Evolutionary conservation across 176 grass and related monocot genomes (phyloP).

Genomic region (Secale cereale): DNA sequence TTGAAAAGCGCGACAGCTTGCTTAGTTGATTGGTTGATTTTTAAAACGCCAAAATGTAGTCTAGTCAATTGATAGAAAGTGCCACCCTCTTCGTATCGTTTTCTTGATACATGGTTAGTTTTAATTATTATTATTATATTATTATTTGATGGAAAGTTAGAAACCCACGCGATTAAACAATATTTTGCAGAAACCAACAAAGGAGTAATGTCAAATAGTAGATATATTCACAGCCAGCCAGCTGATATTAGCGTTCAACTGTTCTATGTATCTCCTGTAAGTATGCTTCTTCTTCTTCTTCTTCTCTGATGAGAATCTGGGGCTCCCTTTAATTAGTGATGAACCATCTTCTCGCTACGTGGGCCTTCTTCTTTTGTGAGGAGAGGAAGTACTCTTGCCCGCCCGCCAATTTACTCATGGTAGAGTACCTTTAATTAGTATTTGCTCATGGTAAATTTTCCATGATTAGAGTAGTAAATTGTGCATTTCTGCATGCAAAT

Average conservation of each 20-base stretch:
- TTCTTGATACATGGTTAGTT: not conserved
- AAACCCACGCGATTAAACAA: not conserved
- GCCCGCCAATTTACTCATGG: no score
- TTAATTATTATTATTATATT: not conserved
- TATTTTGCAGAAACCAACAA: not conserved
- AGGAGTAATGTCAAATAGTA: not conserved
- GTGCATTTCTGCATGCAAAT: not conserved
- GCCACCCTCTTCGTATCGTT: not conserved
- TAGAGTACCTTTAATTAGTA: no score
- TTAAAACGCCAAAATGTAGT: not conserved
- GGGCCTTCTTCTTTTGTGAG: not conserved
- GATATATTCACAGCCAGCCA: not conserved
- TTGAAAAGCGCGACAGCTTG: not conserved
- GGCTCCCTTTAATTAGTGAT: not conserved
- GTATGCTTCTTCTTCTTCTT: not conserved
- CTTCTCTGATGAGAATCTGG: not conserved
- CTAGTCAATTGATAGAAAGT: not conserved
- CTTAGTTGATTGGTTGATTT: not conserved
- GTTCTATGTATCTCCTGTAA: not conserved
- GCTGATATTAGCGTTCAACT: not conserved
- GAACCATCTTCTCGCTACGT: not conserved
- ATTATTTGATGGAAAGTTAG: not conserved
- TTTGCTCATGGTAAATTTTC: not conserved
- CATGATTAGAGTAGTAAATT: not conserved
- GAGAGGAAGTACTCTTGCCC: not conserved